Base-by-base conservation (phyloP, 2,329 filamentous ascomycete species). In the Trichoderma brevicompactum region DNA sequence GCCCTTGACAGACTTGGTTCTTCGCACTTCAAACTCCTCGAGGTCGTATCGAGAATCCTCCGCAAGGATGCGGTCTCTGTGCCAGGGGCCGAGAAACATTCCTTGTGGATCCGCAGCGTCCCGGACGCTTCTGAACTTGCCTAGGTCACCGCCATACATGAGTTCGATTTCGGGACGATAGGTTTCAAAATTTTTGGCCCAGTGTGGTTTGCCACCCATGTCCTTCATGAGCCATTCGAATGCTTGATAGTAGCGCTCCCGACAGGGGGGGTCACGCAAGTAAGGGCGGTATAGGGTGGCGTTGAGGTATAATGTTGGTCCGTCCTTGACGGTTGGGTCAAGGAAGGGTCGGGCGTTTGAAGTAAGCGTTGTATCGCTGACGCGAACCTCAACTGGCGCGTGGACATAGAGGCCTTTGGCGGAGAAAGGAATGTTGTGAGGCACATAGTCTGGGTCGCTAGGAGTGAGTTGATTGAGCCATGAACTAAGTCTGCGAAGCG, bases 151-250 rank as follows among this genome's bases (percentile, higher is more conserved):
- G 46, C 89, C 89, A 74, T 95, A 96, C 76, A 92, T 87, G 1
- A 77, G 75, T 66, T 86, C 83, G 49, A 96, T 83, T 36, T 91
- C 87, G 0, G 80, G 72, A 10, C 85, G 83, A 4, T 85, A 82
- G 8, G 84, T 83, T 53, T 82, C 80, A 76, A 96, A 97, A 76
- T 97, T 96, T 83, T 97, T 97, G 7, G 93, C 93, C 92, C 93
- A 97, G 78, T 97, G 93, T 17, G 93, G 93, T 52, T 86, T 86
- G 8, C 90, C 93, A 60, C 90, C 91, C 70, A 96, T 81, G 50
- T 96, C 91, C 66, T 87, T 88, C 93, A 96, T 96, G 52, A 97
- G 81, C 83, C 89, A 94, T 77, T 97, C 93, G 69, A 97, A 96
- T 1, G 90, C 93, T 77, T 94, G 84, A 76, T 96, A 97, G 81